Base-by-base conservation (phyloP, 257 asterid species). In the Fraxinus quadrangulata region DNA sequence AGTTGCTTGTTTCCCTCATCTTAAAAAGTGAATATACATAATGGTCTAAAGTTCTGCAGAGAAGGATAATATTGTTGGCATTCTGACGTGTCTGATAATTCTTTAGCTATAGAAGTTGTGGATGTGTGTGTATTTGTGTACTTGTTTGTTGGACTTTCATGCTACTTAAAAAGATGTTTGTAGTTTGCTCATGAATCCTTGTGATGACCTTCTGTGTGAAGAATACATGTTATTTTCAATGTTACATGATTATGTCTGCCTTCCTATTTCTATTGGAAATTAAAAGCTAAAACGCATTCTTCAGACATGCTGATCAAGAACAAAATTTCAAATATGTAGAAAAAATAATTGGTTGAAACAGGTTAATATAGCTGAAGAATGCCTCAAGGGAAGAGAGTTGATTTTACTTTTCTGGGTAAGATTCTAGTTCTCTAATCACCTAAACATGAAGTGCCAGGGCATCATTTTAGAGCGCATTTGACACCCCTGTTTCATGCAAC, bases 1-100 rank as follows among this genome's bases (percentile, higher is more conserved):
- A 36, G 1, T 1, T 5, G 14, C 94, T 16, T 93, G 98, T 82
- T 93, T 93, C 77, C 96, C 97, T 75, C 95, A 92, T 81, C 95
- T 92, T 70, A 84, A 92, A 89, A 82, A 85, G 72, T 89, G 90
- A 89, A 72, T 40, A 30, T 42, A 36, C 39, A 71, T 7, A 5
- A 24, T 5, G 26, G 65, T 19, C 26, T n/a, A 54, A 54, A 54
- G 24, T 54, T 54, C 23, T 19, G 24, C 65, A 6, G 65, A 19
- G 65, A 54, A 19, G 65, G 11, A 11, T 54, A 54, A 54, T n/a
- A 19, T 6, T 54, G 65, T 54, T 54, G 65, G 65, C 65, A 54
- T 54, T 54, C 65, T 19, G 26, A 19, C 0, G 26, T 54, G 65
- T 54, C 63, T 51, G 65, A 54, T 6, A n/a, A 54, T 17, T 54